These are phyloP conservation scores for Suillus placidus DNA, from an alignment of 768 basidiomycete species.

Conservation along the genomic window DNA sequence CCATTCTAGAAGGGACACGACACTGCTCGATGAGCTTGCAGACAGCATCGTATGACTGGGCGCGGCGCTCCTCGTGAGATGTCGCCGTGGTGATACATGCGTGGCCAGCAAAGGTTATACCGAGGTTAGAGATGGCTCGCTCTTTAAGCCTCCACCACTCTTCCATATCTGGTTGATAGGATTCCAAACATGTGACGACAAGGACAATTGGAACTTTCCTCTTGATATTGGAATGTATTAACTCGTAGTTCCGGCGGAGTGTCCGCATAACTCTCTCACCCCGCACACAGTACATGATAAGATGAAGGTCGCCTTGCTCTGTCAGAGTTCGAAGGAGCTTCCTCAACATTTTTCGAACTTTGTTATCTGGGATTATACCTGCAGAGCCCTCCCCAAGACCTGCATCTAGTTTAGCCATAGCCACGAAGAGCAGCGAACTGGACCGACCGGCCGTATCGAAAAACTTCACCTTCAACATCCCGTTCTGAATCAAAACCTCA, in stretches of 20 bases:
- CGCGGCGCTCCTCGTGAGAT: no score
- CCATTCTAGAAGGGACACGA: not conserved
- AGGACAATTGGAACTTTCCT: conserved; percentile 39
- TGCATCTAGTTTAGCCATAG: not conserved
- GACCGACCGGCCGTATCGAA: not conserved
- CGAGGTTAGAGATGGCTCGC: not conserved
- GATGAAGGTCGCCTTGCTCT: conserved; percentile 34
- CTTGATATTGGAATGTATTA: conserved; percentile 40
- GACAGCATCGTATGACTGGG: conserved; percentile 39
- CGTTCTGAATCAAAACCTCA: not conserved
- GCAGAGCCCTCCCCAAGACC: no score
- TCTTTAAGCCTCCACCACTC: conserved; percentile 44
- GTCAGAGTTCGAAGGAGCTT: not conserved
- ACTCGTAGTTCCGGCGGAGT: conserved; percentile 38
- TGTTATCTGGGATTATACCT: no score
- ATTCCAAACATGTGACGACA: conserved; percentile 42
- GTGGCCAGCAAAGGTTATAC: not conserved
- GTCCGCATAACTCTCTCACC: conserved; percentile 40
- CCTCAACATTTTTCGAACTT: not conserved
- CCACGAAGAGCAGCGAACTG: not conserved
- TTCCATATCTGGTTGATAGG: conserved; percentile 22
- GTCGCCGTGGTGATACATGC: not conserved
- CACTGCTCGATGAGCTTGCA: conserved; percentile 41
- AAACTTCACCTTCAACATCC: not conserved
- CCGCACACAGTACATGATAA: conserved; percentile 43